Percentiles rank a stretch among this genome's conserved stretches.
These are phyloP conservation scores for Neopestalotiopsis clavispora DNA, from an alignment of 2,329 filamentous ascomycete genomes.

Conservation along the genomic window DNA sequence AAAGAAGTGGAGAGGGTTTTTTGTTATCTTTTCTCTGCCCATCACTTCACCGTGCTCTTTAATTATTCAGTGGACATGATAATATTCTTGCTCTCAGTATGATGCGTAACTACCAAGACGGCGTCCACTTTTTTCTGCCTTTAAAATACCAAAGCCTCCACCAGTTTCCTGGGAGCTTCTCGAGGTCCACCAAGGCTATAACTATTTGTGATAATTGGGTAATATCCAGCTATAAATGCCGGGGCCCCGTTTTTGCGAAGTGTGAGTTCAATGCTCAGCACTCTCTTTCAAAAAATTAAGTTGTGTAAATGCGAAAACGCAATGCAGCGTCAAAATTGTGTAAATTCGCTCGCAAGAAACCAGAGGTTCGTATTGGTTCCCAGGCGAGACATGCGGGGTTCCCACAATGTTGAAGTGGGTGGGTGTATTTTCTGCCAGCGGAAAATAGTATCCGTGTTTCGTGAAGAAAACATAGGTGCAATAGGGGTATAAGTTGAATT, in stretches of 20 bases:
- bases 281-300: neutral
- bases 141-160: neutral
- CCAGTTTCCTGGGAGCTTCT: neutral
- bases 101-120: slow-evolving; percentile 1
- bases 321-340: slow-evolving; percentile 9
- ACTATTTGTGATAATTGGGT: neutral
- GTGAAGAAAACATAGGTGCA: slow-evolving; percentile 16
- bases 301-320: slow-evolving; percentile 6
- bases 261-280: neutral
- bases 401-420: slow-evolving; percentile 23
- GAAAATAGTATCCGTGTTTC: slow-evolving; percentile 11
- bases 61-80: neutral
- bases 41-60: neutral
- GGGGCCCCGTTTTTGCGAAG: neutral
- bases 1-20: neutral
- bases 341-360: neutral
- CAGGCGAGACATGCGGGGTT: neutral
- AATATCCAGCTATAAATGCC: slow-evolving; percentile 1
- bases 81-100: neutral
- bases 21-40: slow-evolving; percentile 1
- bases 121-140: neutral
- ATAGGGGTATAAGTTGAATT: slow-evolving; percentile 20
- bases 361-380: neutral
- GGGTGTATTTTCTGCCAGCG: slow-evolving; percentile 19
- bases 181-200: neutral